Evolutionary conservation across 2,329 filamentous ascomycete genomes (phyloP).

Genomic region (Furcasterigmium furcatum): DNA sequence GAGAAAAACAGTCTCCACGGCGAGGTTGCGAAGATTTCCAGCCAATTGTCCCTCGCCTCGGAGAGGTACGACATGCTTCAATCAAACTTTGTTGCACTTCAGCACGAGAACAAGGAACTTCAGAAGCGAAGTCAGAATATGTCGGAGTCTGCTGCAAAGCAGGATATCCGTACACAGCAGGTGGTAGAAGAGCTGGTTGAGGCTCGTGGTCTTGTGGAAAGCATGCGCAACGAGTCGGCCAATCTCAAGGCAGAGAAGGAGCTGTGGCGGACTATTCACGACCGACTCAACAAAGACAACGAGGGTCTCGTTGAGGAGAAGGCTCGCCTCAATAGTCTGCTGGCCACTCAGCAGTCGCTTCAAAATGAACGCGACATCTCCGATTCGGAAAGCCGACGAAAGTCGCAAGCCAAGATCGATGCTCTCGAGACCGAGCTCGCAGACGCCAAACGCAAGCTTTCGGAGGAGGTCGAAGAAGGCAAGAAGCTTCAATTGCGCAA

Average conservation of each 20-base stretch:
- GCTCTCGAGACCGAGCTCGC: constrained; percentile 75
- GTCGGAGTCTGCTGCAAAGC: constrained; percentile 81
- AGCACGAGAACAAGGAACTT: constrained; percentile 80
- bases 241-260: constrained; percentile 95
- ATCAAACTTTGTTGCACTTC: constrained; percentile 78
- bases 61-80: constrained; percentile 90
- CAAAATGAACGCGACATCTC: constrained; percentile 88
- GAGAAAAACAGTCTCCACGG: constrained; percentile 82
- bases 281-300: constrained; percentile 83
- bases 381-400: constrained; percentile 77
- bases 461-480: constrained; percentile 76
- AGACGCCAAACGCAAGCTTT: constrained; percentile 76
- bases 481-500: constrained; percentile 82
- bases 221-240: constrained; percentile 83
- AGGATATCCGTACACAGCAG: constrained; percentile 87
- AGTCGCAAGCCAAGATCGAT: constrained; percentile 76
- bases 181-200: constrained; percentile 92
- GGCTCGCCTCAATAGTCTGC: constrained; percentile 74
- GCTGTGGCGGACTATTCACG: constrained; percentile 90
- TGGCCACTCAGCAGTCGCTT: constrained; percentile 81
- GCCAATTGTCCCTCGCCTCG: constrained; percentile 75
- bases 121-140: constrained; percentile 77
- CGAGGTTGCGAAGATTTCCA: constrained; percentile 75
- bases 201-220: constrained; percentile 75
- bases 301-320: constrained; percentile 82